Percentiles rank a stretch among this genome's conserved stretches.
Evolutionary conservation across 108 stramenopile species (phyloP).

Genomic region (Nannochloropsis oceanica): DNA sequence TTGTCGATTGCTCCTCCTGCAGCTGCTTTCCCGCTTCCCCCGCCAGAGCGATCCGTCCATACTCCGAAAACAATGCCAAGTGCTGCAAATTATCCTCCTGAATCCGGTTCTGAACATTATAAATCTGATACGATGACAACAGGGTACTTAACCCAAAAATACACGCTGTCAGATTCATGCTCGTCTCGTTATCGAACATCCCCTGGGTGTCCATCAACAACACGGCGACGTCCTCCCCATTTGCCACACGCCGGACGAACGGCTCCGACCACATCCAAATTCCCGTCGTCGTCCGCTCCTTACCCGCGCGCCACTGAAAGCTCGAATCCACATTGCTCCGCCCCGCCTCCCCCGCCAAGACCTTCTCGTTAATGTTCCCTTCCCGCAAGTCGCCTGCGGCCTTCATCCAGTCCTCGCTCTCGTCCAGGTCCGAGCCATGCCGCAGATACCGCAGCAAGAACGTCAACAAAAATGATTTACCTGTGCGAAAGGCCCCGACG

Average conservation of each 20-base stretch:
- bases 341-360: background rate
- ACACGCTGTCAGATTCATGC: slow-evolving; percentile 80
- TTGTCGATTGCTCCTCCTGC: slow-evolving; percentile 28
- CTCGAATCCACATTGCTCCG: slow-evolving; percentile 7
- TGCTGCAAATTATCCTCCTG: slow-evolving; percentile 98
- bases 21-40: slow-evolving; percentile 2
- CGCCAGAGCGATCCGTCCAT: slow-evolving; percentile 76
- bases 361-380: slow-evolving; percentile 20
- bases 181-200: slow-evolving; percentile 97
- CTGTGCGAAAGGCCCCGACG: slow-evolving; percentile 95
- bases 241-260: slow-evolving; percentile 45
- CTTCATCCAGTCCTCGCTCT: slow-evolving; percentile 31
- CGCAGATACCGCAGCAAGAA: slow-evolving; percentile 79
- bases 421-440: slow-evolving; percentile 9
- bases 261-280: slow-evolving; percentile 99
- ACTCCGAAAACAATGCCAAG: slow-evolving; percentile 90
- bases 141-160: slow-evolving; percentile 92
- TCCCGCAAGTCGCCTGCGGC: slow-evolving; percentile 23
- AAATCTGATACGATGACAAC: slow-evolving; percentile 66
- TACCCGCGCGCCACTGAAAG: slow-evolving; percentile 88
- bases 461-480: slow-evolving; percentile 82
- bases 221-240: slow-evolving; percentile 55
- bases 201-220: slow-evolving; percentile 97
- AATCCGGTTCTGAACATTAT: slow-evolving; percentile 94
- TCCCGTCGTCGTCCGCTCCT: slow-evolving; percentile 85